Base-by-base conservation (phyloP, 352 stramenopile species). In the Blastocystis sp. region DNA sequence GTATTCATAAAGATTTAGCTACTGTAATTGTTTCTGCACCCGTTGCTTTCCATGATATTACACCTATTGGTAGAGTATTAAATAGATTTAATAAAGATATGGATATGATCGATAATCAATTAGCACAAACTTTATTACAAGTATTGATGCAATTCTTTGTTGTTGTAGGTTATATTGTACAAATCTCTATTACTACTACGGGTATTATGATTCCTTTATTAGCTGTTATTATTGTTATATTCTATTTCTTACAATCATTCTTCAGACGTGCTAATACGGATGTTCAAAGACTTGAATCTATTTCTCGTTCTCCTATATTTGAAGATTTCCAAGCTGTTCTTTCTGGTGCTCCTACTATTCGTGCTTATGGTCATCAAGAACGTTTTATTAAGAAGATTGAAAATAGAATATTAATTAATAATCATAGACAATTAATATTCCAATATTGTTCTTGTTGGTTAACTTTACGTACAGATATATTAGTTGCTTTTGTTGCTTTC, bases 1-100 rank as follows among this genome's bases (percentile, higher is more conserved):
- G 69, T 48, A 67, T 92, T 1, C 90, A 94, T 66, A 68, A 91
- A 47, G 67, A 77, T 31, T 71, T 93, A 34, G 80, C 80, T 19
- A 69, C 72, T 5, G 77, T 77, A 21, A 79, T 93, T 27, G 67
- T 94, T 24, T 66, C 73, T 21, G 83, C 84, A 11, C 82, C 82
- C n/a, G 77, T 94, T 65, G 65, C 75, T 19, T 94, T 94, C 68
- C 93, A 93, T 67, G 83, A 94, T 71, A 82, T 79, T 4, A 89
- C 86, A 52, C 84, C 82, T 1, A 70, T 81, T 16, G 81, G 80
- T 5, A 73, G 80, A 32, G 84, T 93, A 19, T 27, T 93, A 3
- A 89, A 84, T 55, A 74, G 84, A 2, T 93, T 89, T 70, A 72
- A 72, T 24, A 81, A 80, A 13, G 83, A 92, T 68, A 85, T 94